Evolutionary conservation across 495 filamentous ascomycete genomes (phyloP).

Genomic region (Patellaria atrata): DNA sequence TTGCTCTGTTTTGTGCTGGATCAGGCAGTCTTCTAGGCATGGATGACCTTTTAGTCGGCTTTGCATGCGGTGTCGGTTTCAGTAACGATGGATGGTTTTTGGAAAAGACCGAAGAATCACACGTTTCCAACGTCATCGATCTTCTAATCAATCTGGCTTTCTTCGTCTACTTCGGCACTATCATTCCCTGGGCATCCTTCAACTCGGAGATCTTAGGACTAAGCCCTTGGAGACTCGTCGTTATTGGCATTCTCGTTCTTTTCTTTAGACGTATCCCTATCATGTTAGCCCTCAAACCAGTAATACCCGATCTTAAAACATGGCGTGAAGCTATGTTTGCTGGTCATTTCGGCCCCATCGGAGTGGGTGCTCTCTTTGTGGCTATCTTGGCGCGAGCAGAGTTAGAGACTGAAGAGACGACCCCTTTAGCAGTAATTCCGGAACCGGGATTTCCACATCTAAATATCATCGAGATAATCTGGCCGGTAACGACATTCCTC

Average conservation of each 20-base stretch:
- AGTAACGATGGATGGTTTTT: conserved; percentile 99
- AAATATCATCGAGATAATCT: conserved; percentile 66
- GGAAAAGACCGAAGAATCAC: conserved; percentile 94
- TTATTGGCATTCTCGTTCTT: conserved; percentile 82
- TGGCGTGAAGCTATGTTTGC: conserved; percentile 98
- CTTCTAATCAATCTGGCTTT: conserved; percentile 92
- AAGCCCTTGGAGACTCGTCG: conserved; percentile 72
- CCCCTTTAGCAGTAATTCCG: conserved; percentile 53
- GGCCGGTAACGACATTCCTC: conserved; percentile 91
- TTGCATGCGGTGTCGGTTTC: conserved; percentile 89
- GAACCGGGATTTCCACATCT: conserved; percentile 38
- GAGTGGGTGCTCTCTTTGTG: conserved; percentile 93
- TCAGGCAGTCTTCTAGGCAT: conserved; percentile 83
- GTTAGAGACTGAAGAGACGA: conserved; percentile 55
- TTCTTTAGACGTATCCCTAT: conserved; percentile 94
- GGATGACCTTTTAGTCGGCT: conserved; percentile 94
- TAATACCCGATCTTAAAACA: conserved; percentile 95
- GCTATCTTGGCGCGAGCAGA: conserved; percentile 85
- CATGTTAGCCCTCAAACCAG: conserved; percentile 80
- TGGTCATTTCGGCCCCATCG: conserved; percentile 96
- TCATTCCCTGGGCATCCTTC: conserved; percentile 87
- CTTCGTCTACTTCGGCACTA: conserved; percentile 94
- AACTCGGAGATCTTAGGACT: conserved; percentile 57
- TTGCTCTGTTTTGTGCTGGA: conserved; percentile 92
- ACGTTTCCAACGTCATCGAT: conserved; percentile 99